Conservation (phyloP, 176 grass and related monocot genomes). For the Zea mays region DNA sequence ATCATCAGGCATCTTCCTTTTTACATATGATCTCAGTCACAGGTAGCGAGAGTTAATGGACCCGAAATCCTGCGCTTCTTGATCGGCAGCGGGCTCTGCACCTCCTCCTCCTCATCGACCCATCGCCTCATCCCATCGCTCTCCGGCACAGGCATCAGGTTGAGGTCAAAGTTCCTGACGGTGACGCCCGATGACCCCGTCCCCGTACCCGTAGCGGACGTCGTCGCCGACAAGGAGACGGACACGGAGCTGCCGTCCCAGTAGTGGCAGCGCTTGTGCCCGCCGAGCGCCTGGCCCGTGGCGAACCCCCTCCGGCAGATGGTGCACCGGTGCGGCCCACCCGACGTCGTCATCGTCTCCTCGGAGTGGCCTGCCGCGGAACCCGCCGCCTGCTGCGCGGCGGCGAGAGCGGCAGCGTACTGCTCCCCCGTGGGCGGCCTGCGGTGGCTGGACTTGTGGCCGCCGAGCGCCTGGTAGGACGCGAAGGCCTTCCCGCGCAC, state of each 20-base stretch:
- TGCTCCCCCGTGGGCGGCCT: constrained; percentile 24
- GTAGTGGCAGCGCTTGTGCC: constrained; percentile 92
- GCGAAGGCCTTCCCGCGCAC: constrained; percentile 75
- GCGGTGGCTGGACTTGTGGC: constrained; percentile 95
- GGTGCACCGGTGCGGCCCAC: constrained; percentile 67
- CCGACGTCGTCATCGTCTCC: background rate
- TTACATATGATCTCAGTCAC: no score
- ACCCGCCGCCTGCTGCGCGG: background rate
- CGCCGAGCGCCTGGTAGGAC: constrained; percentile 89
- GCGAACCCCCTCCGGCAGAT: constrained; percentile 66
- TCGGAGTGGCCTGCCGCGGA: background rate
- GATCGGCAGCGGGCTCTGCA: constrained; percentile 57
- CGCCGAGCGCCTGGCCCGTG: constrained; percentile 84
- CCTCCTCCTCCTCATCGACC: constrained; percentile 70
- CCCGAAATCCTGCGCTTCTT: constrained; percentile 45
- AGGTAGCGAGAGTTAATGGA: no score
- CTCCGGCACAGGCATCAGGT: constrained; percentile 54
- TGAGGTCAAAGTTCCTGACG: constrained; percentile 76
- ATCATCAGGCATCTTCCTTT: background rate
- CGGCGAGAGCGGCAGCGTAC: background rate
- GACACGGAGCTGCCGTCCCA: constrained; percentile 56
- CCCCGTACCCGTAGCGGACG: background rate
- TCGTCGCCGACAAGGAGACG: constrained; percentile 23
- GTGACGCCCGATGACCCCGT: constrained; percentile 34
- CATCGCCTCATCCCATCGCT: constrained; percentile 43